A percentile compares a stretch with the other conserved stretches of the same genome.
Evolutionary conservation across 441 rosid species (phyloP).

Genomic region (Gossypium aridum): DNA sequence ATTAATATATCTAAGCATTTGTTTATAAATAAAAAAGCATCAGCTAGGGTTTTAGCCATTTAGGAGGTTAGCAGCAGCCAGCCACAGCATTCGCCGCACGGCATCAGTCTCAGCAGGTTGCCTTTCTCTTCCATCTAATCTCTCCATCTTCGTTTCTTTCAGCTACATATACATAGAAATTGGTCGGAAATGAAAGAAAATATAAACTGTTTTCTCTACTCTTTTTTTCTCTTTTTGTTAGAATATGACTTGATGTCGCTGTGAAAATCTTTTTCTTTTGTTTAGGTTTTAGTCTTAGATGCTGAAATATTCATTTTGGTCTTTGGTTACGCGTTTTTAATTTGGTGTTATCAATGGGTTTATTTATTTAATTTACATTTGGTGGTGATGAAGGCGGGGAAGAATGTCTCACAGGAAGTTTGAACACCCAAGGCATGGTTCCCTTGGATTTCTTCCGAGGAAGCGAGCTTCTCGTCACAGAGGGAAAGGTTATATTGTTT

Average conservation of each 20-base stretch:
- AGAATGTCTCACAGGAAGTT: conserved; percentile 93
- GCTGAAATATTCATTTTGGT: background rate
- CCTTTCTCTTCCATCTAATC: background rate
- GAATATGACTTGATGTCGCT: background rate
- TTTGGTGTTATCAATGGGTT: background rate
- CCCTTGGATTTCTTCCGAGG: conserved; percentile 93
- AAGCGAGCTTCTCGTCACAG: conserved; percentile 88
- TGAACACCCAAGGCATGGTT: conserved; percentile 97
- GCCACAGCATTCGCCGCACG: conserved; percentile 15
- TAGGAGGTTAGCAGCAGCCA: conserved; percentile 13
- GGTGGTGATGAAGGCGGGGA: conserved; percentile 11
- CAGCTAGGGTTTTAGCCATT: conserved; percentile 18
- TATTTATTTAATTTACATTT: background rate
- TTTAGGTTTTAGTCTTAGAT: background rate
- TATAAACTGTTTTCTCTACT: background rate
- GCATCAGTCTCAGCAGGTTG: conserved; percentile 6
- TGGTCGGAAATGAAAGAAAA: background rate
- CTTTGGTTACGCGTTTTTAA: background rate
- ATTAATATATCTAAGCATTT: background rate
- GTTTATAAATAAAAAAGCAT: conserved; percentile 8
- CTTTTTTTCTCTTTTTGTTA: background rate
- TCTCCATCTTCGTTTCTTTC: background rate
- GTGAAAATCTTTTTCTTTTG: background rate
- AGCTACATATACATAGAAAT: background rate
- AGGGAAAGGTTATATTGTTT: conserved; percentile 55